Conservation (phyloP, 2,329 filamentous ascomycete species). For the Thelonectria blattea region DNA sequence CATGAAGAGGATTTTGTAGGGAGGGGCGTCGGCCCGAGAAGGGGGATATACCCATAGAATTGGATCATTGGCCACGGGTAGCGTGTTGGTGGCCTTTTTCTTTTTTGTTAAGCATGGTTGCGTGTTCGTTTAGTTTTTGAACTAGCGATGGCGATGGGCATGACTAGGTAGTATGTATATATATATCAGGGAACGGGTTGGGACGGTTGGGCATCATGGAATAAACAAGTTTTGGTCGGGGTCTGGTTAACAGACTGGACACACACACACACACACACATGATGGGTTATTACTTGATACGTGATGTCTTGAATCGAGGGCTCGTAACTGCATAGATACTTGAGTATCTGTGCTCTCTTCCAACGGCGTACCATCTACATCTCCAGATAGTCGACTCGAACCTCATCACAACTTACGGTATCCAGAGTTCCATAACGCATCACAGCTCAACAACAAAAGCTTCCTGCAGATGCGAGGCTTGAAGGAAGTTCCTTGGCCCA, state of each 20-base stretch:
- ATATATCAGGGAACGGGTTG: slow-evolving; percentile 19
- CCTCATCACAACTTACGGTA: too few species aligned
- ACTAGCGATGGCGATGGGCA: slow-evolving; percentile 23
- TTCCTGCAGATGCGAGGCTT: not conserved
- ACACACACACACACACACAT: not conserved
- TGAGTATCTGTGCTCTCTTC: not conserved
- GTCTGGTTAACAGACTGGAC: not conserved
- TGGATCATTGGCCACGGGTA: slow-evolving; percentile 31
- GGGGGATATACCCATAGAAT: slow-evolving; percentile 36
- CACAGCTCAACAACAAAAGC: too few species aligned
- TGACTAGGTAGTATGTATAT: not conserved
- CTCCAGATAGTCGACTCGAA: too few species aligned
- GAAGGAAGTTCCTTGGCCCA: too few species aligned
- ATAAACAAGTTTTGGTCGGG: not conserved
- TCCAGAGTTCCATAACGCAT: too few species aligned
- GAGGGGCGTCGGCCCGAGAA: slow-evolving; percentile 6
- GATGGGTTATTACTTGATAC: not conserved
- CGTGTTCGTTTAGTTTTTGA: slow-evolving; percentile 22
- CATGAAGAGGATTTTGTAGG: not conserved
- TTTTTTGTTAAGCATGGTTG: slow-evolving; percentile 18
- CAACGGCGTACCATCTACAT: too few species aligned
- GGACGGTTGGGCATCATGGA: slow-evolving; percentile 14
- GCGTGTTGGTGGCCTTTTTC: slow-evolving; percentile 13
- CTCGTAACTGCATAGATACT: too few species aligned
- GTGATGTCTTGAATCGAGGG: not conserved